Evolutionary conservation across 495 filamentous ascomycete genomes (phyloP).

Genomic region (Neurospora terricola): DNA sequence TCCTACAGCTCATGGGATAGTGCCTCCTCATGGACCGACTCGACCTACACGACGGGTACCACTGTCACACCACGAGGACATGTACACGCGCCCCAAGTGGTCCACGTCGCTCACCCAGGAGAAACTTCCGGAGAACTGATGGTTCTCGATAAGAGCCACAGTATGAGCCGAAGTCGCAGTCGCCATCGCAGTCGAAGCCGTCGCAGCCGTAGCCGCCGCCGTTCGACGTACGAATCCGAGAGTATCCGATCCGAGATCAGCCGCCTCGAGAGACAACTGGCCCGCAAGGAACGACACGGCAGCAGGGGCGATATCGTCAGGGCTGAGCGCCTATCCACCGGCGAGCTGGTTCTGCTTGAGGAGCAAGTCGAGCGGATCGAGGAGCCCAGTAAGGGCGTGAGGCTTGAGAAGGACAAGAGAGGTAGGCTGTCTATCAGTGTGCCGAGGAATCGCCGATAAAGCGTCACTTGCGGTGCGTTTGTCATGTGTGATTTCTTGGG

Average conservation of each 20-base stretch:
- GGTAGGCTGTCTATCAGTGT: conserved; percentile 69
- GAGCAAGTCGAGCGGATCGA: conserved; percentile 43
- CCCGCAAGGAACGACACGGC: conserved; percentile 17
- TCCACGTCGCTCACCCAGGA: conserved; percentile 22
- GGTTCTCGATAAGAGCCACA: not conserved
- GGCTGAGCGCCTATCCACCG: conserved; percentile 36
- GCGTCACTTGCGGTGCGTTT: conserved; percentile 19
- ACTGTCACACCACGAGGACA: not conserved
- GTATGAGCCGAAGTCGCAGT: not conserved
- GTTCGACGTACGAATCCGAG: conserved; percentile 13
- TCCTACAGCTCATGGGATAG: conserved; percentile 20
- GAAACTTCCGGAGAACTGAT: conserved; percentile 28
- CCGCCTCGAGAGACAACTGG: conserved; percentile 23
- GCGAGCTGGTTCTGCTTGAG: conserved; percentile 45
- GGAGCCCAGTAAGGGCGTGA: conserved; percentile 45
- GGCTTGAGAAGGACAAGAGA: conserved; percentile 74
- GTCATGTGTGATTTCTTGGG: conserved; percentile 6
- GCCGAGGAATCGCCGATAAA: conserved; percentile 43
- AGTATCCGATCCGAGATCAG: conserved; percentile 33
- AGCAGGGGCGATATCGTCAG: conserved; percentile 30
- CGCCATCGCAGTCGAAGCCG: conserved; percentile 18
- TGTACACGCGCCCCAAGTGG: conserved; percentile 16
- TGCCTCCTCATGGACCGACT: conserved; percentile 9
- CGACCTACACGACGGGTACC: conserved; percentile 5
- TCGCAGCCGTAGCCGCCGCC: conserved; percentile 16